Evolutionary conservation across 345 rosid genomes (phyloP).

Genomic region (Hypericum androsaemum): DNA sequence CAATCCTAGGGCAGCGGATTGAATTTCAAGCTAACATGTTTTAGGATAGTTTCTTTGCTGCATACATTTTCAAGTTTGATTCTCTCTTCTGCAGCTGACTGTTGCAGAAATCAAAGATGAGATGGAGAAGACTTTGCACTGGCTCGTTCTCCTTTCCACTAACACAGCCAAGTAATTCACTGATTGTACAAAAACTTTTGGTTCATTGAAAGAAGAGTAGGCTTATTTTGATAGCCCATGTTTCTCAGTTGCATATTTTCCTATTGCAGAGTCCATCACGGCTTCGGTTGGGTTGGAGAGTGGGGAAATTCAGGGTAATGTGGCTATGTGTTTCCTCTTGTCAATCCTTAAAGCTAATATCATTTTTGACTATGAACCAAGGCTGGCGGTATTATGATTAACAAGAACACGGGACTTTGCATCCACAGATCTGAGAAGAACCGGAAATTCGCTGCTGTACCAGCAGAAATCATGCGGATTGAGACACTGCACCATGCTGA

Average conservation of each 20-base stretch:
- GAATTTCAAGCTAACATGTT: background rate
- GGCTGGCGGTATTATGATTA: background rate
- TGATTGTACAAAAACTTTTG: no score
- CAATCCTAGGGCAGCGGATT: background rate
- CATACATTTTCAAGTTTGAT: background rate
- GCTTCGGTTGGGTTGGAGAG: conserved; percentile 32
- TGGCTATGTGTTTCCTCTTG: background rate
- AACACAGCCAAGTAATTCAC: conserved; percentile 9
- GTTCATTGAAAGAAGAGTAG: no score
- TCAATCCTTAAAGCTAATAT: background rate
- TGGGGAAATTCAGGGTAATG: conserved; percentile 25
- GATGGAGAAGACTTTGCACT: conserved; percentile 8
- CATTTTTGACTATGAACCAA: background rate
- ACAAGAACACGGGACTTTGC: conserved; percentile 7
- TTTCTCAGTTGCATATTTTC: background rate
- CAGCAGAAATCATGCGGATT: conserved; percentile 49
- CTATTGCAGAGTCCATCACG: conserved; percentile 21
- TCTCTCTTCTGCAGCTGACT: background rate
- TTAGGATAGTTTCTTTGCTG: background rate
- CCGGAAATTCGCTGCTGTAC: conserved; percentile 30
- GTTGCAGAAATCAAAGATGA: conserved; percentile 5
- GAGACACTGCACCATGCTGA: conserved; percentile 88
- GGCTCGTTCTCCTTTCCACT: conserved; percentile 10
- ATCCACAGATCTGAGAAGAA: conserved; percentile 46
- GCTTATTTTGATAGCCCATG: background rate